Percentiles rank a stretch among this genome's conserved stretches.
Evolutionary conservation across 495 filamentous ascomycete genomes (phyloP).

Genomic region (Eremomyces bilateralis): DNA sequence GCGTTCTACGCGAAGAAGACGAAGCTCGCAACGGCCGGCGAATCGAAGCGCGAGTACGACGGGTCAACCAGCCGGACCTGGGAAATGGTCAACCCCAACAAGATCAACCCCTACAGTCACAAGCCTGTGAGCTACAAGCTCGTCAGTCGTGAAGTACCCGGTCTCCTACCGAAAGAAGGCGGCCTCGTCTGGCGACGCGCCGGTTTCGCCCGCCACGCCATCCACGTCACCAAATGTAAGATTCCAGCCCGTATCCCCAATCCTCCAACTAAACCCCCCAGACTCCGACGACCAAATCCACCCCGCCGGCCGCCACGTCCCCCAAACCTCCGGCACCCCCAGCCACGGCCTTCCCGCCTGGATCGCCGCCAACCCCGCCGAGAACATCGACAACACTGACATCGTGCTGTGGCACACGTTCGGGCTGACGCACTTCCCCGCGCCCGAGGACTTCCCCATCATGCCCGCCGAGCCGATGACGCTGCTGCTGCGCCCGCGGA

Average conservation of each 20-base stretch:
- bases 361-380: constrained; percentile 51
- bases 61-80: constrained; percentile 61
- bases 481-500: constrained; percentile 56
- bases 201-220: constrained; percentile 74
- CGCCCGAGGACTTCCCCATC: constrained; percentile 83
- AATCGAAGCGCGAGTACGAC: constrained; percentile 63
- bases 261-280: constrained; percentile 14
- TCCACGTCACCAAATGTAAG: constrained; percentile 83
- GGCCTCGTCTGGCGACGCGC: constrained; percentile 86
- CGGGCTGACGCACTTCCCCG: constrained; percentile 76
- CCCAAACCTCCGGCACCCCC: constrained; percentile 75
- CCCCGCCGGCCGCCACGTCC: constrained; percentile 83
- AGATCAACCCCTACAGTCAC: constrained; percentile 63
- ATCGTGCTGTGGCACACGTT: constrained; percentile 95
- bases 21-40: constrained; percentile 49
- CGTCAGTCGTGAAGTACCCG: constrained; percentile 63
- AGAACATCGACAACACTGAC: constrained; percentile 63
- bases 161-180: constrained; percentile 61
- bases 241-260: constrained; percentile 1
- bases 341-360: constrained; percentile 60
- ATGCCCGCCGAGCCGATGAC: constrained; percentile 91
- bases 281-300: constrained; percentile 73
- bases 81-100: constrained; percentile 77
- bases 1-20: constrained; percentile 86
- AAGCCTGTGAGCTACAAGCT: constrained; percentile 86